Base-by-base conservation (phyloP, 805 yeast species). In the Maudiozyma turicensis region DNA sequence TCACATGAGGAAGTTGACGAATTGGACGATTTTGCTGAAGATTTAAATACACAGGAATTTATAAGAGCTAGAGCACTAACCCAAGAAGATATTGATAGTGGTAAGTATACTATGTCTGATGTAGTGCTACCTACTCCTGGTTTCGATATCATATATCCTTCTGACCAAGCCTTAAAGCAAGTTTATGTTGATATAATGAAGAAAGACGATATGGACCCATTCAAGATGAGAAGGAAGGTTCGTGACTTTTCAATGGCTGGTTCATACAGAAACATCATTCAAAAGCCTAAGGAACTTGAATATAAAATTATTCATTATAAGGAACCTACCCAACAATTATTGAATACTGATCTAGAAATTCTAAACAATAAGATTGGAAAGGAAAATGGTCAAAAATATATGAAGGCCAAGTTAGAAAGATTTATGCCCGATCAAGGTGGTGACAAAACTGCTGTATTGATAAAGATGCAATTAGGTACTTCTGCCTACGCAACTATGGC, bases 401-500 rank as follows among this genome's bases (percentile, higher is more conserved):
- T 58, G 58, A 66, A 56, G 54, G 60, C 48, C 50, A 63, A 55
- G 50, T 46, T 65, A 32, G 59, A 60, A 40, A 66, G 72, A 54
- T 61, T 61, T 46, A 49, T 58, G 8, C 66, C 65, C 29, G 68
- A 61, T 41, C 70, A 70, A 44, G 63, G 65, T 42, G 85, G 80
- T 6, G 60, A 64, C 1, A 79, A 76, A 50, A 70, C 73, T 0
- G 97, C 96, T 0, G 79, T 90, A 11, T 74, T 93, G 5, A 64
- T 95, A 50, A 81, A 77, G 56, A 73, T 93, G 74, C 84, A 81
- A 59, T 72, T 93, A 50, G 91, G 89, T 5, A 81, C 86, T 3
- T 84, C 96, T 35, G 82, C 95, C 6, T 93, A 93, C 65, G 99
- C 99, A 1, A 93, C 99, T 0, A 95, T 93, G 99, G 95, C 96